Percentiles rank a stretch among this genome's conserved stretches.
Conservation (phyloP, 2,329 filamentous ascomycete genomes). For the Lasiodiplodia gonubiensis region DNA sequence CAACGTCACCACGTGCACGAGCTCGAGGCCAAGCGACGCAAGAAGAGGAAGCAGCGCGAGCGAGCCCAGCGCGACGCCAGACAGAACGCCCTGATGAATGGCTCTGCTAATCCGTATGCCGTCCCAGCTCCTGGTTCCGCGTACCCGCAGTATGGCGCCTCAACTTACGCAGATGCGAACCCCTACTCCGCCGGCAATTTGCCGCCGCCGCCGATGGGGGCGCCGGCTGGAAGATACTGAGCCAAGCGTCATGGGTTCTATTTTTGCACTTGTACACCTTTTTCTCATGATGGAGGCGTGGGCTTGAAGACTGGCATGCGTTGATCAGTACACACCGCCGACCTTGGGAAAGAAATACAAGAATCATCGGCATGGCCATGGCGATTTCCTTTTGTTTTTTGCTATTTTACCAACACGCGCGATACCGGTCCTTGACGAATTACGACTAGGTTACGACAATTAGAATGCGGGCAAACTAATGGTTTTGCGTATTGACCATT, state of each 20-base stretch:
- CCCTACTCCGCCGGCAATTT: constrained; percentile 48
- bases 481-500: constrained; percentile 4
- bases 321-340: constrained; percentile 3
- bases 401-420: neutral
- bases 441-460: constrained; percentile 12
- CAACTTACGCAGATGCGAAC: constrained; percentile 53
- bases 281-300: constrained; percentile 2
- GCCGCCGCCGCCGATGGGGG: constrained; percentile 49
- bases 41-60: constrained; percentile 52
- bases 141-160: constrained; percentile 45
- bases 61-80: constrained; percentile 53
- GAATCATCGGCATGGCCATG: neutral
- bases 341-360: neutral
- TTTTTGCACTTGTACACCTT: neutral
- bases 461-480: constrained; percentile 2
- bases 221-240: constrained; percentile 23
- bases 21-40: constrained; percentile 57
- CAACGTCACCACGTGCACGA: constrained; percentile 63
- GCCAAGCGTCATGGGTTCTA: neutral
- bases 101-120: constrained; percentile 45
- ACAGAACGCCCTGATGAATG: constrained; percentile 41
- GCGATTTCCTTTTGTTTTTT: neutral
- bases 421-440: constrained; percentile 11
- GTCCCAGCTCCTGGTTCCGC: constrained; percentile 38
- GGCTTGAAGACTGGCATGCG: constrained; percentile 9